Conservation (phyloP, 345 rosid species). For the Gossypium sturtianum region DNA sequence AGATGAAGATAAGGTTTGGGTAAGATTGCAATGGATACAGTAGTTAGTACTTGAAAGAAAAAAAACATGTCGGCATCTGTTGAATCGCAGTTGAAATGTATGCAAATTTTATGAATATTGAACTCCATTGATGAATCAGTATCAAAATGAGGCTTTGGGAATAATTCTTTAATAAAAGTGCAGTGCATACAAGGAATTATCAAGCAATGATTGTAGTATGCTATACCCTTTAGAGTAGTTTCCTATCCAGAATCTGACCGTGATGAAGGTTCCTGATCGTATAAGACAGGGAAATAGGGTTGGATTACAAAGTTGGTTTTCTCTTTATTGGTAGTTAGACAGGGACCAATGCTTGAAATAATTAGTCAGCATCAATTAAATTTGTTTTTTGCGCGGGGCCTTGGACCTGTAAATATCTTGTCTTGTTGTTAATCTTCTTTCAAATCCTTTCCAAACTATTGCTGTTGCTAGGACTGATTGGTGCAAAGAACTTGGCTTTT, state of each 20-base stretch:
- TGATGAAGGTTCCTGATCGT: background rate
- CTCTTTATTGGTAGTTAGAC: too few relatives aligned
- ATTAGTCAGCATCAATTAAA: background rate
- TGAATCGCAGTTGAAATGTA: background rate
- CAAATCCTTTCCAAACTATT: background rate
- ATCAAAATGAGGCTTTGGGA: background rate
- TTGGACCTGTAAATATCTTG: background rate
- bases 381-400: background rate
- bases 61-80: background rate
- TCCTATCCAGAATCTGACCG: background rate
- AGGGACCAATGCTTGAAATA: background rate
- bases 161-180: background rate
- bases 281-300: conserved; percentile 2
- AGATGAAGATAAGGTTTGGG: background rate
- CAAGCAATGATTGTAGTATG: background rate
- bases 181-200: background rate
- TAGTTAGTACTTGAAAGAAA: background rate
- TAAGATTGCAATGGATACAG: background rate
- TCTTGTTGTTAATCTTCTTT: background rate
- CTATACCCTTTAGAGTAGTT: background rate
- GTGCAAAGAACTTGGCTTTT: background rate
- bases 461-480: background rate
- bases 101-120: background rate
- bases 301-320: background rate
- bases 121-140: background rate